These are phyloP conservation scores for Musa beccarii DNA, from an alignment of 176 grass and related monocot genomes.

Conservation along the genomic window DNA sequence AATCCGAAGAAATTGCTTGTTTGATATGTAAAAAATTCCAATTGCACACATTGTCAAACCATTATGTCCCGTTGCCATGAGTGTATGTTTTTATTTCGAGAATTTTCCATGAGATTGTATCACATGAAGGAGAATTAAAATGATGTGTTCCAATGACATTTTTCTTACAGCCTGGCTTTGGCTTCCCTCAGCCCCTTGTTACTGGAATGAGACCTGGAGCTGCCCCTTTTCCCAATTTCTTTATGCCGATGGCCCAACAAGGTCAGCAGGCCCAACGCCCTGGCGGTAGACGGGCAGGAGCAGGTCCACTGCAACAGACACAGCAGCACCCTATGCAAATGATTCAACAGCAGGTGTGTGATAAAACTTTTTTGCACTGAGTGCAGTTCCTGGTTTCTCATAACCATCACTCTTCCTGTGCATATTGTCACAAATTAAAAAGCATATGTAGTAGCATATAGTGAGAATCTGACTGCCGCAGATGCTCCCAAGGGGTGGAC, in stretches of 20 bases:
- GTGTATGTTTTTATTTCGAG: too few relatives aligned
- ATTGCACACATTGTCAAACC: too few relatives aligned
- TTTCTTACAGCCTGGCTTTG: constrained; percentile 54
- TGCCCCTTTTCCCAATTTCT: constrained; percentile 67
- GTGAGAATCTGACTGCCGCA: constrained; percentile 21
- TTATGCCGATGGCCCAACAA: constrained; percentile 64
- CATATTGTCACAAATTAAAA: not conserved
- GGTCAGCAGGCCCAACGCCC: constrained; percentile 71
- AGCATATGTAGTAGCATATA: not conserved
- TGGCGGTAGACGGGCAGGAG: constrained; percentile 50
- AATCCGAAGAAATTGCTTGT: too few relatives aligned
- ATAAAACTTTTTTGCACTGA: too few relatives aligned
- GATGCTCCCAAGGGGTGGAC: constrained; percentile 65
- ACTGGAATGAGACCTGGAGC: constrained; percentile 84
- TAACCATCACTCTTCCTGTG: too few relatives aligned
- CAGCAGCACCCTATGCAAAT: constrained; percentile 40
- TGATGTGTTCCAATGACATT: not conserved
- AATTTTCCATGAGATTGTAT: too few relatives aligned
- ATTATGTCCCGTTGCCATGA: too few relatives aligned
- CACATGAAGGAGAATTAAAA: not conserved
- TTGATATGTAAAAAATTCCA: too few relatives aligned
- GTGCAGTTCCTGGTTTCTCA: too few relatives aligned
- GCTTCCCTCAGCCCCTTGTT: constrained; percentile 82
- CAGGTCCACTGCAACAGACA: constrained; percentile 46
- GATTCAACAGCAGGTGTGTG: constrained; percentile 67